Evolutionary conservation across 306 rosid genomes (phyloP).

Genomic region (Rosa lucieae): DNA sequence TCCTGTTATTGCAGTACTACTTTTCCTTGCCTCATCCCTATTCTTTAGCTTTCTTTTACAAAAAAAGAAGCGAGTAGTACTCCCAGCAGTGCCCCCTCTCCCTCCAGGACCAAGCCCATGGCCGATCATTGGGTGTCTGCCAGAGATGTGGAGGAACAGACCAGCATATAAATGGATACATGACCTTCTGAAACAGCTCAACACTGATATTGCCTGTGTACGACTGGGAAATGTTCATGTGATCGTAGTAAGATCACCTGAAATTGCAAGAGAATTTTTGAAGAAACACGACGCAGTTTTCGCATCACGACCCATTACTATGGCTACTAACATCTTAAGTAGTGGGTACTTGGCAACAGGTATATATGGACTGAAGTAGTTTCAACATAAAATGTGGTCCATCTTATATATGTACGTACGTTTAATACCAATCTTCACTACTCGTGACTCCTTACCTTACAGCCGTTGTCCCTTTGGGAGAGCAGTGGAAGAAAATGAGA

Average conservation of each 20-base stretch:
- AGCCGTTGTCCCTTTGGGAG: background rate
- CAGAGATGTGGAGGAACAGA: background rate
- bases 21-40: background rate
- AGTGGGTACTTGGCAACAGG: conserved; percentile 22
- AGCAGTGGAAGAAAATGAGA: conserved; percentile 29
- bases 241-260: conserved; percentile 34
- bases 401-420: too few species aligned
- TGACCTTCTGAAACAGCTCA: conserved; percentile 25
- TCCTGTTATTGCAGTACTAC: background rate
- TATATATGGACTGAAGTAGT: too few species aligned
- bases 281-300: conserved; percentile 41
- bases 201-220: conserved; percentile 48
- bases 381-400: too few species aligned
- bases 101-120: background rate
- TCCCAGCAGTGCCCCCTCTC: background rate
- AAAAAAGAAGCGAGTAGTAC: too few species aligned
- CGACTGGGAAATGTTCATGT: conserved; percentile 43
- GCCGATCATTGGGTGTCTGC: background rate
- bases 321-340: conserved; percentile 11
- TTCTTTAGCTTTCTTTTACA: too few species aligned
- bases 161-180: background rate
- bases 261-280: conserved; percentile 36
- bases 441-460: too few species aligned
- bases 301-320: conserved; percentile 37
- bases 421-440: too few species aligned